Base-by-base conservation (phyloP, 1,284 basidiomycete genomes). In the Coriolopsis trogii region DNA sequence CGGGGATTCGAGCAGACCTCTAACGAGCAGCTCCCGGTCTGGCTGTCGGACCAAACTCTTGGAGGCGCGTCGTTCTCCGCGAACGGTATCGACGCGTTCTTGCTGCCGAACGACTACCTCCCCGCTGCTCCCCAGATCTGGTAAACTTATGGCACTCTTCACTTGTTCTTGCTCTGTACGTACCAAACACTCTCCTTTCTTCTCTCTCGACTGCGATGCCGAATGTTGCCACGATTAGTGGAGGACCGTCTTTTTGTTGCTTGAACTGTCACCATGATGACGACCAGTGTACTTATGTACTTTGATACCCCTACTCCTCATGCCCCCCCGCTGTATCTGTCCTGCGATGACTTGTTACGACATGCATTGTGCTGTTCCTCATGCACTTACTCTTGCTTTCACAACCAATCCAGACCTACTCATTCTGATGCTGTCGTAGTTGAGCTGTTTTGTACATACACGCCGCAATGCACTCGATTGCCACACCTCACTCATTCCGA, bases 61-160 rank as follows among this genome's bases (percentile, higher is more conserved):
- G 89, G 89, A 36, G 89, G 88, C 45, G 79, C 74, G 56, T 80
- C 83, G 6, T 86, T 91, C 67, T 79, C 82, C 21, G 88, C 90
- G 67, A 80, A 87, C 61, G 89, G 90, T 51, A 89, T 92, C 74
- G 87, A 92, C 63, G 88, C 89, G 13, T 91, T 91, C 70, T 73
- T 92, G 46, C 75, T 92, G 37, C 90, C 90, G 15, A 70, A 73
- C 31, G 85, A 90, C 64, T 91, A 87, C 61, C 74, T 89, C 38
- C 84, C 84, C 3, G 74, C 82, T 50, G 76, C 80, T 23, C 78
- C 82, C 37, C 87, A 88, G 66, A 90, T 90, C 51, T 89, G 87
- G 87, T 90, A 61, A 65, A 20, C 39, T 60, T 51, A 29, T 46
- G 21, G 40, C 34, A 41, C 23, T 33, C 42, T 34, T 36, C 38